A percentile compares a stretch with the other conserved stretches of the same genome.
Conservation (phyloP, 78 protist genomes). For the Andalucia godoyi region DNA sequence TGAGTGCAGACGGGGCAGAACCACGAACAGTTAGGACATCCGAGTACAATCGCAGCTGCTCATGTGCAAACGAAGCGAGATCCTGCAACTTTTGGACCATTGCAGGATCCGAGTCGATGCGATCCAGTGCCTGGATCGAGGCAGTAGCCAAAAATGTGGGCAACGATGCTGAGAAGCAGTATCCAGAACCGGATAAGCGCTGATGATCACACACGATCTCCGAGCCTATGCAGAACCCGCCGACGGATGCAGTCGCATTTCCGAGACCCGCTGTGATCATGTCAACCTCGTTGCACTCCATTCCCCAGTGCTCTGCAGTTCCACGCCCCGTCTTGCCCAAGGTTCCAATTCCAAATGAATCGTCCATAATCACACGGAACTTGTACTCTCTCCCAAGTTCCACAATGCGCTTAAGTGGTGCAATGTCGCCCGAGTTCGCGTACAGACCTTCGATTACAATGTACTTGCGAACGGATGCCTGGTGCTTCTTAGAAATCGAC, state of each 20-base stretch:
- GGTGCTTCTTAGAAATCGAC: background rate
- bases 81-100: background rate
- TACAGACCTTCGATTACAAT: conserved; percentile 80
- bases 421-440: conserved; percentile 46
- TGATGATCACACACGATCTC: conserved; percentile 37
- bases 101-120: background rate
- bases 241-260: background rate
- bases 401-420: conserved; percentile 14
- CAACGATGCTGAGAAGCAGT: conserved; percentile 78
- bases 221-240: conserved; percentile 26
- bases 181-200: conserved; percentile 74
- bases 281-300: conserved; percentile 13
- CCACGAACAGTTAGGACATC: background rate
- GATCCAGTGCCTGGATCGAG: conserved; percentile 28
- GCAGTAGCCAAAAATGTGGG: conserved; percentile 69
- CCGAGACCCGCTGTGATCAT: conserved; percentile 4
- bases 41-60: background rate
- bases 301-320: conserved; percentile 51
- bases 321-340: conserved; percentile 88
- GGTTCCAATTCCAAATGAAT: conserved; percentile 71
- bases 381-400: conserved; percentile 50
- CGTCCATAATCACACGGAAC: conserved; percentile 79
- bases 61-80: background rate
- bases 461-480: conserved; percentile 30
- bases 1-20: background rate